Evolutionary conservation across 2,329 filamentous ascomycete species (phyloP), one percentile per base, ranked within the genome.

Genomic region (Epichloe brachyelytri): DNA sequence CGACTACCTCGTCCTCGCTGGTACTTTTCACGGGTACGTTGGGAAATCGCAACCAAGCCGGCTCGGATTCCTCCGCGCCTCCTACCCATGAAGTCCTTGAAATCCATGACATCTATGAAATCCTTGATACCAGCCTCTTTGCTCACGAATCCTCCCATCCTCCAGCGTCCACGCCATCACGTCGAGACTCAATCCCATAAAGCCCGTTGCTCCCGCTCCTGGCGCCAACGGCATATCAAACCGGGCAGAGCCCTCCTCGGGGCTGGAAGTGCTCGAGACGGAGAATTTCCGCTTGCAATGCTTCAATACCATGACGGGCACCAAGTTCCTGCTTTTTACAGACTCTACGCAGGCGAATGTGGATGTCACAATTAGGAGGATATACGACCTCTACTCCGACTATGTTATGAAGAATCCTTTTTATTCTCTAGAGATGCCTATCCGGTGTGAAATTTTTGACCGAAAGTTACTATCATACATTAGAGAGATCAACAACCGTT

Each of bases 321-420:
- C 84, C 53, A 98, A 98, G 68, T 98, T 98, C 66, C 71, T 98
- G 39, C 76, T 98, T 50, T 96, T 98, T 66, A 96, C 93, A 51
- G 93, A 97, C 68, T 82, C 80, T 15, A 81, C 88, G 57, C 90
- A 94, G 71, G 80, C 83, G 46, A 95, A 94, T 62, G 83, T 94
- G 39, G 93, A 97, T 60, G 76, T 80, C 12, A 85, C 91, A 43
- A 83, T 95, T 59, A 78, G 82, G 64, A 85, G 82, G 66, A 84
- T 96, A 60, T 97, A 98, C 67, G 93, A 97, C 66, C 71, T 97
- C 49, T 98, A 97, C 71, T 80, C 88, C 48, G 93, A 98, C 68
- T 97, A 88, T 66, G 93, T 98, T 59, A 97, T 96, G 88, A 98
- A 97, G 76, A 98, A 98, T 67, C 93, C 93, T 1, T 98, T 98